Evolutionary conservation across 441 rosid genomes (phyloP), one percentile per base, ranked within the genome.

Genomic region (Syzygium syzygioides): DNA sequence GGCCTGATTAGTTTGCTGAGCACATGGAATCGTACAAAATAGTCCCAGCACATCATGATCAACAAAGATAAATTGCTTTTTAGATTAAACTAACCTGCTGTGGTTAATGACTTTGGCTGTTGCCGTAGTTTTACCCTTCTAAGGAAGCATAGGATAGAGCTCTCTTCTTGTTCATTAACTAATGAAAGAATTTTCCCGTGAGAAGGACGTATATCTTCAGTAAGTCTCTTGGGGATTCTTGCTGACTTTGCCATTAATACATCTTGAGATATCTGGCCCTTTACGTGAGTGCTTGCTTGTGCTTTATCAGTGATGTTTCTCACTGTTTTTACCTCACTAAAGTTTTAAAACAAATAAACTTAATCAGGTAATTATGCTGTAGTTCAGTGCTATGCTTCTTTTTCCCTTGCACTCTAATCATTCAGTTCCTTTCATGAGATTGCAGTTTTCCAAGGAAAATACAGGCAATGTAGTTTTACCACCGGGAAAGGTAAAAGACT

Each of bases 401-500:
- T 87, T 37, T 88, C 37, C 53, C 37, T 53, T 55, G 68, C 89
- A 57, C 52, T 54, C 30, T 86, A 25, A 89, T 89, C 13, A 59
- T 86, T 86, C 64, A 76, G 28, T 54, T 19, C 83, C 28, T 86
- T 53, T 66, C 76, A 60, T 55, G 41, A 45, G 20, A n/a, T 57
- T 91, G 88, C 87, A 98, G 99, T 94, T 96, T 91, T 90, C 96
- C 57, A 88, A 88, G 87, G 90, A 90, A 87, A 90, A 86, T 68
- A 84, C 50, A 64, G 57, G 87, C 32, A 71, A 54, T 53, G 41
- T 86, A 79, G 93, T 90, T 89, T 87, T 95, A 37, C 96, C 96
- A 20, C 95, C 91, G 91, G 94, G 93, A 79, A 92, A 91, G 89
- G 90, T 95, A 79, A 90, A 90, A 90, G 94, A 95, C 85, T 53